Evolutionary conservation across 805 yeast genomes (phyloP), one percentile per base, ranked within the genome.

Genomic region (Suhomyces xylopsoci): DNA sequence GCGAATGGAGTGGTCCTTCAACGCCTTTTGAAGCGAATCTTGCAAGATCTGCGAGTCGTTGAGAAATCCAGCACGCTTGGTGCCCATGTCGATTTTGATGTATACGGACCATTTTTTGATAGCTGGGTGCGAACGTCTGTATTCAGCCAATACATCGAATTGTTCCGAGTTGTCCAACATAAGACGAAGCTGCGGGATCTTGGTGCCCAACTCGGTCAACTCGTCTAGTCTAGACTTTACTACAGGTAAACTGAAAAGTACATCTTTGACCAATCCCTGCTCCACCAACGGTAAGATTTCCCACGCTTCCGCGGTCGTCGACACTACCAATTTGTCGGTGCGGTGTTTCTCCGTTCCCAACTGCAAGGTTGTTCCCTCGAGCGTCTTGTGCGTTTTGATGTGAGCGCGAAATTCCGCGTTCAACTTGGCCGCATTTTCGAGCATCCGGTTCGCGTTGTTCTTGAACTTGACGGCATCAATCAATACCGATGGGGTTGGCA

Each of bases 331-430:
- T 45, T 78, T 73, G 47, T 74, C 71, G 17, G 83, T 75, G 1
- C 74, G 70, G n/a, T 55, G 45, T 2, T 60, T 51, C 0, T 62
- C 49, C 5, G 77, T 78, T 1, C 81, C 85, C 62, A 85, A 63
- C 67, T 85, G 88, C 42, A 79, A 64, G 20, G 65, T 59, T 2
- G 83, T 71, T 6, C 88, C 91, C 58, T 84, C 87, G 8, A 73
- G 57, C 1, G 88, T 79, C 64, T 88, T 88, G 64, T 86, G 91
- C 0, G 94, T 88, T 66, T 88, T 88, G 20, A 88, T 82, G 63
- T 87, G 91, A 3, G 88, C 85, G 54, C 96, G 73, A 63, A 87
- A 87, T 17, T 66, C 71, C 5, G 74, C 73, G 2, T 60, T 55
- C 25, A 83, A 60, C 1, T 63, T 62, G 1, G 55, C 49, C 0